A percentile compares a stretch with the other conserved stretches of the same genome.
These are phyloP conservation scores for Mesembryanthemum crystallinum DNA, from an alignment of 148 eudicot species.

Conservation along the genomic window DNA sequence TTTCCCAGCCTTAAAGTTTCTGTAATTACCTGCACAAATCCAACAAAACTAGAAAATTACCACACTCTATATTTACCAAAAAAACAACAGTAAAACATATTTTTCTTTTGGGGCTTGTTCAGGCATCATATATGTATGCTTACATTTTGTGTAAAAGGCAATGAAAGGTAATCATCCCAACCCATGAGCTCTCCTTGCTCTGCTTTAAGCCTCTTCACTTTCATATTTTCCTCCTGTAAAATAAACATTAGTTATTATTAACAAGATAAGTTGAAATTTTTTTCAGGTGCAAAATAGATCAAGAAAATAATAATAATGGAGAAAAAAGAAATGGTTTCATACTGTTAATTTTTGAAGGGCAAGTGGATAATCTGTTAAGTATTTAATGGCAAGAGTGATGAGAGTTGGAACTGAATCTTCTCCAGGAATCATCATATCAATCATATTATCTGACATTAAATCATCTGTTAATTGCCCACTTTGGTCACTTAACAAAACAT, in stretches of 20 bases:
- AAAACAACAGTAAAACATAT: no score
- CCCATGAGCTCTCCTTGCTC: slow-evolving; percentile 49
- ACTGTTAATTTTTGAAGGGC: slow-evolving; percentile 73
- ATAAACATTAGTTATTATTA: background rate
- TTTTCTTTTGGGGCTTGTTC: no score
- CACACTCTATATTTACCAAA: no score
- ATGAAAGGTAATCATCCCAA: slow-evolving; percentile 75
- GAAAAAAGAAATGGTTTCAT: background rate
- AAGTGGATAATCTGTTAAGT: slow-evolving; percentile 71
- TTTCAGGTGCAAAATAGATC: background rate
- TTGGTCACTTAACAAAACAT: slow-evolving; percentile 59
- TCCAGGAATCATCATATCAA: slow-evolving; percentile 96
- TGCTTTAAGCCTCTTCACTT: slow-evolving; percentile 51
- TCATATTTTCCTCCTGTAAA: slow-evolving; percentile 76
- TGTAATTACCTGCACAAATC: slow-evolving; percentile 60
- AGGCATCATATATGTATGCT: slow-evolving; percentile 15
- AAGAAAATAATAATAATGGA: background rate
- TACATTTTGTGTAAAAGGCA: slow-evolving; percentile 78
- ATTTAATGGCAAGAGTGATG: slow-evolving; percentile 74
- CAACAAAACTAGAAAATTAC: background rate
- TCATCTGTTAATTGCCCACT: slow-evolving; percentile 73
- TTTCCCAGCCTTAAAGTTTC: slow-evolving; percentile 85
- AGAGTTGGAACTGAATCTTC: slow-evolving; percentile 92
- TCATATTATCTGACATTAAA: slow-evolving; percentile 73
- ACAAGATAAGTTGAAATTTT: no score